Evolutionary conservation across 768 basidiomycete species (phyloP).

Genomic region (Hericium rajendrae): DNA sequence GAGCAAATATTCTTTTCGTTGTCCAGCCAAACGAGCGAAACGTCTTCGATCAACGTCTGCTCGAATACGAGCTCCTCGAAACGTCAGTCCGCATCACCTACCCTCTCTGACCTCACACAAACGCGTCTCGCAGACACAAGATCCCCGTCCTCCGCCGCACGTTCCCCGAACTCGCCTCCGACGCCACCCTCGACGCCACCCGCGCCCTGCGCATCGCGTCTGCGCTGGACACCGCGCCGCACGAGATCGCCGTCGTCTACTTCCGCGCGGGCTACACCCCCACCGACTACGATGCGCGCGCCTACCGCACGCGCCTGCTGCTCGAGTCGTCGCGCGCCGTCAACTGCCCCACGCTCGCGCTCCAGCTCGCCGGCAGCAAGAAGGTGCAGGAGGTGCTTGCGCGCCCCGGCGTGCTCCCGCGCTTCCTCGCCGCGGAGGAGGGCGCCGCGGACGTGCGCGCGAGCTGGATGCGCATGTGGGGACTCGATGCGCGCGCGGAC

Average conservation of each 20-base stretch:
- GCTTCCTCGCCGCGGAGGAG: slow-evolving; percentile 44
- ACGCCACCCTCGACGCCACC: slow-evolving; percentile 34
- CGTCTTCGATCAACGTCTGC: slow-evolving; percentile 83
- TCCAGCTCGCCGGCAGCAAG: slow-evolving; percentile 95
- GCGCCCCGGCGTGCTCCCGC: slow-evolving; percentile 61
- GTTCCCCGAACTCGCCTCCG: slow-evolving; percentile 52
- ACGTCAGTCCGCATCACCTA: slow-evolving; percentile 35
- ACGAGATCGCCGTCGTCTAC: slow-evolving; percentile 84
- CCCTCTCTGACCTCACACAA: neutral
- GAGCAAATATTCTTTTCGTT: slow-evolving; percentile 72
- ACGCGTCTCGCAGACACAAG: slow-evolving; percentile 40
- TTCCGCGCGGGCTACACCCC: slow-evolving; percentile 88
- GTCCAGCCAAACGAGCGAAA: slow-evolving; percentile 85
- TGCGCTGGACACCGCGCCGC: slow-evolving; percentile 19
- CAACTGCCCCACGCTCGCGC: slow-evolving; percentile 84
- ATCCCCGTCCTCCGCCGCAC: slow-evolving; percentile 73
- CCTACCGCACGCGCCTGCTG: slow-evolving; percentile 66
- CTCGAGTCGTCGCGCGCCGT: slow-evolving; percentile 80
- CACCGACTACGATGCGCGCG: slow-evolving; percentile 54
- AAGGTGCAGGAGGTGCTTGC: slow-evolving; percentile 89
- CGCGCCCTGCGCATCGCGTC: slow-evolving; percentile 31
- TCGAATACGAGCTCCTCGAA: slow-evolving; percentile 82
- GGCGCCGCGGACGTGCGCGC: slow-evolving; percentile 48
- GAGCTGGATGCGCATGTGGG: slow-evolving; percentile 89
- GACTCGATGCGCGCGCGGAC: slow-evolving; percentile 37